A percentile compares a stretch with the other conserved stretches of the same genome.
Conservation (phyloP, 208 protist species). For the Crithidia fasciculata region DNA sequence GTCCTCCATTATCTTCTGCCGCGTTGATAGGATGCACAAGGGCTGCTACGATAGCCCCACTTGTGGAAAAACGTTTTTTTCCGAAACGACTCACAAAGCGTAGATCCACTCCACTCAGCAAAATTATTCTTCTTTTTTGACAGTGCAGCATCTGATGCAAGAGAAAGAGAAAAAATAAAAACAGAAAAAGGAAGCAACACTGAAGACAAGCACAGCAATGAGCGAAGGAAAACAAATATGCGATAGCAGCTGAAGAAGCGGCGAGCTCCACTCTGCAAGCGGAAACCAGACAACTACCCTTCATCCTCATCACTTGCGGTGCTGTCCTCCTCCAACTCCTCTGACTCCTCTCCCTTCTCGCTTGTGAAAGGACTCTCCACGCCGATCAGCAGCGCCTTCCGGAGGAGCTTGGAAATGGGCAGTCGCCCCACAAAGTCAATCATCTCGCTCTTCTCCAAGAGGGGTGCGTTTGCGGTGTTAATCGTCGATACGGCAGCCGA, state of each 20-base stretch:
- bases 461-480: not conserved
- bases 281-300: not conserved
- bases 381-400: conserved; percentile 31
- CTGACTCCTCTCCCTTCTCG: not conserved
- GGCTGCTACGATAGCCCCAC: too few species aligned
- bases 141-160: not conserved
- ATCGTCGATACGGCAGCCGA: not conserved
- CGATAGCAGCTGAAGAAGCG: not conserved
- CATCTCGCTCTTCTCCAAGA: conserved; percentile 26
- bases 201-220: not conserved
- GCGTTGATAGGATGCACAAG: too few species aligned
- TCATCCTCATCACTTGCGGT: not conserved
- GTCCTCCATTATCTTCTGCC: too few species aligned
- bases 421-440: conserved; percentile 22
- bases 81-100: too few species aligned
- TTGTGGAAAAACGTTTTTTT: too few species aligned
- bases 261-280: too few species aligned
- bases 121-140: too few species aligned
- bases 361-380: not conserved
- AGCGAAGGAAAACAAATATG: not conserved
- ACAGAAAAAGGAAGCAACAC: not conserved
- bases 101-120: too few species aligned
- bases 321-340: not conserved
- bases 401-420: conserved; percentile 29
- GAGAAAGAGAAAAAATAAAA: not conserved